A percentile compares a stretch with the other conserved stretches of the same genome.
phyloP scores from a whole-genome alignment of 495 filamentous ascomycete genomes.

The Aspergillus nidulans region DNA sequence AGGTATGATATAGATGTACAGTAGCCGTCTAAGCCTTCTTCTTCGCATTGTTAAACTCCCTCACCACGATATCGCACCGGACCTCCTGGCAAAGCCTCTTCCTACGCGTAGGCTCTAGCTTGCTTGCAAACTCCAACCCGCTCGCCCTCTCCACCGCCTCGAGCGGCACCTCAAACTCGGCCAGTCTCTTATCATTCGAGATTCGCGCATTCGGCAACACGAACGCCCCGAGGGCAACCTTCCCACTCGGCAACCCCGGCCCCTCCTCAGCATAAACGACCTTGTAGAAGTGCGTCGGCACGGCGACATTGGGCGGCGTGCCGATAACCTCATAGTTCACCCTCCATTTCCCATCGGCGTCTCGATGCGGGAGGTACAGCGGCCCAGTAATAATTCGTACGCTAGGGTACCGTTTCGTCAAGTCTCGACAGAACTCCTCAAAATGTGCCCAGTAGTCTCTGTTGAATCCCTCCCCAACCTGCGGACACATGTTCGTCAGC shows the following conservation, averaged over 20 bases:
- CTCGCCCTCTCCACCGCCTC: slow-evolving; percentile 88
- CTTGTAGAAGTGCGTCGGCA: slow-evolving; percentile 99
- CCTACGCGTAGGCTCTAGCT: slow-evolving; percentile 66
- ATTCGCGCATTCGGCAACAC: slow-evolving; percentile 94
- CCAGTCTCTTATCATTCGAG: slow-evolving; percentile 73
- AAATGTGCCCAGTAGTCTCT: slow-evolving; percentile 98
- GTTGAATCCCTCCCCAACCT: slow-evolving; percentile 97
- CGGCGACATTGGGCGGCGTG: slow-evolving; percentile 86
- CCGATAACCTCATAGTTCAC: slow-evolving; percentile 97
- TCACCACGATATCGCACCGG: slow-evolving; percentile 71
- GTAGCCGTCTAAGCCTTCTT: neutral
- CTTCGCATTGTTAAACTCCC: slow-evolving; percentile 57
- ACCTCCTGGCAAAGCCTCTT: slow-evolving; percentile 84
- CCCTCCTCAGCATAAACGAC: slow-evolving; percentile 93
- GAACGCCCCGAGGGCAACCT: slow-evolving; percentile 88
- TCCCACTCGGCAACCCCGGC: slow-evolving; percentile 48
- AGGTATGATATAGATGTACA: neutral
- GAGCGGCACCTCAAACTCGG: slow-evolving; percentile 89
- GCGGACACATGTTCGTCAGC: slow-evolving; percentile 94
- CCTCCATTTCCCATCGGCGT: slow-evolving; percentile 88
- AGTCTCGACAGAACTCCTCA: slow-evolving; percentile 87
- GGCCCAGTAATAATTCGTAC: slow-evolving; percentile 93
- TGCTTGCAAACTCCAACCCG: slow-evolving; percentile 82
- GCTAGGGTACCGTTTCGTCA: slow-evolving; percentile 75
- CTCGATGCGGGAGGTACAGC: slow-evolving; percentile 79